These are phyloP conservation scores for Chlorella sp. DNA, from an alignment of 139 green algal genomes.

Conservation along the genomic window DNA sequence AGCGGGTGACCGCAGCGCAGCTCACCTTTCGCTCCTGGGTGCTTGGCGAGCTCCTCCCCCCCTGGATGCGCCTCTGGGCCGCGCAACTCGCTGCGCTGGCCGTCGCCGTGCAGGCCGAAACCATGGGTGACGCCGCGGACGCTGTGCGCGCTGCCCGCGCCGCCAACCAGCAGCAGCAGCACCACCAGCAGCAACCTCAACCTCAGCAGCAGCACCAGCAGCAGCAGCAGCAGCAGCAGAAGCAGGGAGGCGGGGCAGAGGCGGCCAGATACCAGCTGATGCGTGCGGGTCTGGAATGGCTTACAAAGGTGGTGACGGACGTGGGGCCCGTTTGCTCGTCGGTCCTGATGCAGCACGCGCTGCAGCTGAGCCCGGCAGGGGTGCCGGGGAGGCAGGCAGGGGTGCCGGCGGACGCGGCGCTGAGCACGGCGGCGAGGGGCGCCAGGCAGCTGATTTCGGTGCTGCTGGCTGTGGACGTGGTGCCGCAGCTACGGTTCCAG, in stretches of 20 bases:
- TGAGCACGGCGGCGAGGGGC: not conserved
- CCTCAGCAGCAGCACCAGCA: not conserved
- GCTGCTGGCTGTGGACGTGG: not conserved
- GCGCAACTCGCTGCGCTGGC: not conserved
- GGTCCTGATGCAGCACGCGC: not conserved
- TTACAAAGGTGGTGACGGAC: not conserved
- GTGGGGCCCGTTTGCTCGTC: not conserved
- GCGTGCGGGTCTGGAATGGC: constrained; percentile 1
- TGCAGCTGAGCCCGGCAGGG: not conserved
- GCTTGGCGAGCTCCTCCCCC: not conserved
- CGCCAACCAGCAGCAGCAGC: not conserved
- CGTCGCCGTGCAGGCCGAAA: not conserved
- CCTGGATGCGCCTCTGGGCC: not conserved
- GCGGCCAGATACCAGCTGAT: not conserved
- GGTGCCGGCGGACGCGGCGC: not conserved
- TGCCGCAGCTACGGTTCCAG: not conserved
- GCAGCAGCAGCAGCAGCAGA: not conserved
- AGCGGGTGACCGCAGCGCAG: not conserved
- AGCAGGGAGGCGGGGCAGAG: not conserved
- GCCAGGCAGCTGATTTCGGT: not conserved
- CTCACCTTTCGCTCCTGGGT: not conserved
- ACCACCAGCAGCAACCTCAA: no score
- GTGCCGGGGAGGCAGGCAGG: not conserved
- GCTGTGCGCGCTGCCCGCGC: not conserved
- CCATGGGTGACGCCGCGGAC: not conserved